Percentiles rank a stretch among this genome's conserved stretches.
phyloP scores from a whole-genome alignment of 1,139 yeast species.

The Groenewaldozyma auringiensis region DNA sequence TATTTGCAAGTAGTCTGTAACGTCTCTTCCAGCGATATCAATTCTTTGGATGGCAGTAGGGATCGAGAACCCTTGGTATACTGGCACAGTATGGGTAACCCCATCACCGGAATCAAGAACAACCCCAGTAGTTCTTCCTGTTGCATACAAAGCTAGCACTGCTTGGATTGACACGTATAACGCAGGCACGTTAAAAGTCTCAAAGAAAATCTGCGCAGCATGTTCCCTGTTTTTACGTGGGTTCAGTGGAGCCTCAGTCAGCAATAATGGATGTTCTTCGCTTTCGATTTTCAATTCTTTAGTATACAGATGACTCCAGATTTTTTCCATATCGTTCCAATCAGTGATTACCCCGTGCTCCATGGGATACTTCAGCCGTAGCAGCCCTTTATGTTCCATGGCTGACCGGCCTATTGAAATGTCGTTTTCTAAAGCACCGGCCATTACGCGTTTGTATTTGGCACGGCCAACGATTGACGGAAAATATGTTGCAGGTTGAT shows the following conservation, averaged over 20 bases:
- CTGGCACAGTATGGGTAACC: constrained; percentile 80
- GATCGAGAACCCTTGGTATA: constrained; percentile 78
- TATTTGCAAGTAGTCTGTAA: constrained; percentile 65
- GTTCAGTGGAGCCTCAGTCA: constrained; percentile 87
- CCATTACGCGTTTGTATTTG: constrained; percentile 78
- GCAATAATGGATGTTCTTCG: constrained; percentile 81
- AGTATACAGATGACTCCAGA: constrained; percentile 61
- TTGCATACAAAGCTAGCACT: constrained; percentile 74
- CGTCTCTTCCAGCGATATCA: constrained; percentile 82
- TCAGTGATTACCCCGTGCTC: constrained; percentile 73
- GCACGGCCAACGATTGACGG: constrained; percentile 64
- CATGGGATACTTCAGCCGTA: constrained; percentile 63
- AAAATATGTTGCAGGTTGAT: constrained; percentile 55
- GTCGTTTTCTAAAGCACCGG: constrained; percentile 60
- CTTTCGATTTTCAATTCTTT: constrained; percentile 59
- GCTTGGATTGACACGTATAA: constrained; percentile 79
- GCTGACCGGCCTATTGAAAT: constrained; percentile 70
- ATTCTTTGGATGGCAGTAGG: constrained; percentile 66
- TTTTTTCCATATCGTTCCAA: constrained; percentile 79
- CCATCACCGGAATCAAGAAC: constrained; percentile 92
- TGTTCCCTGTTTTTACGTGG: constrained; percentile 63
- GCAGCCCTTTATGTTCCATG: constrained; percentile 65
- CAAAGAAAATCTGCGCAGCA: constrained; percentile 74
- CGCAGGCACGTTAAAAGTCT: constrained; percentile 81
- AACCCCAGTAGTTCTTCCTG: constrained; percentile 86